Conservation (phyloP, 163 green algal genomes). For the Trebouxiophyceae sp. region DNA sequence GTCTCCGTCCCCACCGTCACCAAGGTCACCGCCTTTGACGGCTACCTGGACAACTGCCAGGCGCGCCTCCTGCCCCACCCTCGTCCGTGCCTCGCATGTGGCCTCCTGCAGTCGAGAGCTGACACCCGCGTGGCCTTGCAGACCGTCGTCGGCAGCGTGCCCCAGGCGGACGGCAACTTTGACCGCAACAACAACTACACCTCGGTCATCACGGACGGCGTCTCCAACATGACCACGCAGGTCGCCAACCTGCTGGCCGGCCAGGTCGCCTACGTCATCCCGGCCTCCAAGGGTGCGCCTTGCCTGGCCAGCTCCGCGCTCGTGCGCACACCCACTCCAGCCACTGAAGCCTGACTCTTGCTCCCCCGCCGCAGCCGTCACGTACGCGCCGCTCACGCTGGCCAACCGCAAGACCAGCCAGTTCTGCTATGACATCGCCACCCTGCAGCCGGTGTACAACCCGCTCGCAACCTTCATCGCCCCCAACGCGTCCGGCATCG, state of each 20-base stretch:
- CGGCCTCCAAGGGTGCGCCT: slow-evolving; percentile 6
- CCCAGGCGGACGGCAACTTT: slow-evolving; percentile 13
- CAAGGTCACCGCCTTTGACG: slow-evolving; percentile 8
- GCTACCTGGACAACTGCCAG: slow-evolving; percentile 8
- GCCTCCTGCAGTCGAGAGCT: no score
- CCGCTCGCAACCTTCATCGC: slow-evolving; percentile 4
- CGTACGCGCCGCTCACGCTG: neutral
- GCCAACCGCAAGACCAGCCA: neutral
- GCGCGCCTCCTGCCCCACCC: neutral
- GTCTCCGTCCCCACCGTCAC: neutral
- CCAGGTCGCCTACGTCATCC: slow-evolving; percentile 13
- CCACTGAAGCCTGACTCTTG: neutral
- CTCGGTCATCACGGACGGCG: slow-evolving; percentile 1
- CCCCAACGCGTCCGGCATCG: neutral
- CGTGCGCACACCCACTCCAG: neutral
- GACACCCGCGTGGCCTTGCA: no score
- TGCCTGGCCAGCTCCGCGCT: neutral
- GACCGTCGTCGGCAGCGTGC: slow-evolving; percentile 6
- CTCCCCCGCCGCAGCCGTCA: neutral
- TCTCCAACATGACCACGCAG: neutral
- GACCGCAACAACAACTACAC: slow-evolving; percentile 8
- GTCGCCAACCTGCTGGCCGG: neutral
- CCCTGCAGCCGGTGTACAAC: slow-evolving; percentile 18
- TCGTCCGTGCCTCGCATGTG: neutral
- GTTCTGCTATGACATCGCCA: slow-evolving; percentile 16